Conservation (phyloP, 352 stramenopile genomes). For the Phytophthora ohioensis region DNA sequence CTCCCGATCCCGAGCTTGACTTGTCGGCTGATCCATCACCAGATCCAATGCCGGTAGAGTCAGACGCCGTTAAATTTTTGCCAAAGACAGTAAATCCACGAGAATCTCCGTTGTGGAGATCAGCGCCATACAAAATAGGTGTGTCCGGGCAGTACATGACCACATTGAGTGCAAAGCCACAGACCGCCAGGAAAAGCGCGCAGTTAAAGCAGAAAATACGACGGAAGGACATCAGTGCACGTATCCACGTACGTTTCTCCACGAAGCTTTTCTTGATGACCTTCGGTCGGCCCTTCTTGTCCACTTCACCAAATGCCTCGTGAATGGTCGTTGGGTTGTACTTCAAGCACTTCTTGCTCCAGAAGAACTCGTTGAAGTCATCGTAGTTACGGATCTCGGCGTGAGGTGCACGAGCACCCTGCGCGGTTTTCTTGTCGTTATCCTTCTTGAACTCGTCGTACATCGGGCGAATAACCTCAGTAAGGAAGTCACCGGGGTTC, state of each 20-base stretch:
- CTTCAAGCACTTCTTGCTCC: conserved; percentile 88
- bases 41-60: conserved; percentile 42
- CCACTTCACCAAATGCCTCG: conserved; percentile 73
- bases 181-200: conserved; percentile 68
- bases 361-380: conserved; percentile 93
- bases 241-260: conserved; percentile 82
- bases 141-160: conserved; percentile 83
- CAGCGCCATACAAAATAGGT: conserved; percentile 75
- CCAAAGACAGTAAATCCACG: conserved; percentile 70
- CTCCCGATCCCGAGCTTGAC: conserved; percentile 38
- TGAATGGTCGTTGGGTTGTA: conserved; percentile 72
- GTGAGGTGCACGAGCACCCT: conserved; percentile 76
- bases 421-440: conserved; percentile 90
- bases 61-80: conserved; percentile 64
- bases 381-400: conserved; percentile 89
- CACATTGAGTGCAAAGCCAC: conserved; percentile 79
- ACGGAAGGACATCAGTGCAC: conserved; percentile 79
- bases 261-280: conserved; percentile 87
- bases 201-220: conserved; percentile 89
- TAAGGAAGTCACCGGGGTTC: conserved; percentile 75
- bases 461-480: conserved; percentile 84
- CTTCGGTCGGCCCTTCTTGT: conserved; percentile 87
- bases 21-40: conserved; percentile 36
- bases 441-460: conserved; percentile 86
- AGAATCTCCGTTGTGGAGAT: conserved; percentile 51